phyloP scores from a whole-genome alignment of 2,329 filamentous ascomycete genomes.

The Basipetospora chlamydospora region DNA sequence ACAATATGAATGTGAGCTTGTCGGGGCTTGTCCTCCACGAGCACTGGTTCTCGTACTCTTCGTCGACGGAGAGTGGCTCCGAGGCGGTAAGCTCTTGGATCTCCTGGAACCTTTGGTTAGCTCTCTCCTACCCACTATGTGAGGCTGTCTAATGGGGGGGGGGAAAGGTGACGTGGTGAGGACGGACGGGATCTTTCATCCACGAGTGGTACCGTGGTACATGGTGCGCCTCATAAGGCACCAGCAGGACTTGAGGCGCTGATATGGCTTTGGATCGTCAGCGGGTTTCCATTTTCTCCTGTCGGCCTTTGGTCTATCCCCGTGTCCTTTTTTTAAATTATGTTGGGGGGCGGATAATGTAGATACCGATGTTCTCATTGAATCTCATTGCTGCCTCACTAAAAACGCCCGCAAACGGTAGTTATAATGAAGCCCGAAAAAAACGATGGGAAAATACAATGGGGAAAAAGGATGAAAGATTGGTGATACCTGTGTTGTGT shows the following conservation, averaged over 20 bases:
- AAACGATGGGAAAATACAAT: too few relatives aligned
- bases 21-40: constrained; percentile 71
- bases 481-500: too few relatives aligned
- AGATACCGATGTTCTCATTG: constrained; percentile 2
- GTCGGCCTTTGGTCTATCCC: too few relatives aligned
- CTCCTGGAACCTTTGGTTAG: too few relatives aligned
- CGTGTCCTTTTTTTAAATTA: too few relatives aligned
- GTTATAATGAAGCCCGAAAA: too few relatives aligned
- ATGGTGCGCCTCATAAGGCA: constrained; percentile 72
- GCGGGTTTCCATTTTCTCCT: too few relatives aligned
- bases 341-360: too few relatives aligned
- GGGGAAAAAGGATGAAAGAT: too few relatives aligned
- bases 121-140: too few relatives aligned
- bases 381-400: constrained; percentile 1
- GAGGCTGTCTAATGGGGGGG: too few relatives aligned
- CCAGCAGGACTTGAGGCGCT: constrained; percentile 53
- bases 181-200: constrained; percentile 69
- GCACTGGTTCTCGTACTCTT: constrained; percentile 84
- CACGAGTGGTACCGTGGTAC: constrained; percentile 73
- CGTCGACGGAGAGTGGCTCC: constrained; percentile 61
- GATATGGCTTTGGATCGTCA: constrained; percentile 43
- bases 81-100: constrained; percentile 80
- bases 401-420: constrained; percentile 4
- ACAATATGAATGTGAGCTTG: constrained; percentile 87
- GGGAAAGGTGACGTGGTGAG: too few relatives aligned